Conservation (phyloP, 371 early-diverging fungal genomes). For the Actinomortierella wolfii region DNA sequence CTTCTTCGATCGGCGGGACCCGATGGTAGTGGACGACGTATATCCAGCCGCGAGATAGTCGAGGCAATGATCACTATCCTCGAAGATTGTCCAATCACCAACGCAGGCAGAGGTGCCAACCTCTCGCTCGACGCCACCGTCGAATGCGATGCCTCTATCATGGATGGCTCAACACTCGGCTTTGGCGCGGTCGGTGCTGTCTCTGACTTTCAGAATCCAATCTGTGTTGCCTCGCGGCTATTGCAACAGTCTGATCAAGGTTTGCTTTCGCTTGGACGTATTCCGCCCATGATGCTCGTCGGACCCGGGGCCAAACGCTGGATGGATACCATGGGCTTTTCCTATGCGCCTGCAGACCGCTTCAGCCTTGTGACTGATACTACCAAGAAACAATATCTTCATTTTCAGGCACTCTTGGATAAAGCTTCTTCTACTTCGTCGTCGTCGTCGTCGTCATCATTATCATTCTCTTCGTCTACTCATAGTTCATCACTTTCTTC, state of each 20-base stretch:
- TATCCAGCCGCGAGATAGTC: conserved; percentile 15
- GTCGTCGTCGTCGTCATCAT: too few species aligned
- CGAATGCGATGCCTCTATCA: conserved; percentile 90
- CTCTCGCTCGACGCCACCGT: conserved; percentile 75
- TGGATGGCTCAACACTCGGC: conserved; percentile 64
- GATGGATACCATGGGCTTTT: conserved; percentile 35
- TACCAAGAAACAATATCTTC: too few species aligned
- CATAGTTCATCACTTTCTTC: too few species aligned
- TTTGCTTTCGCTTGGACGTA: conserved; percentile 60
- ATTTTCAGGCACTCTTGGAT: too few species aligned
- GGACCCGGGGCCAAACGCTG: conserved; percentile 64
- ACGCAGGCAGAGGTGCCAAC: conserved; percentile 77
- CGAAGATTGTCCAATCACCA: conserved; percentile 58
- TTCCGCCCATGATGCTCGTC: conserved; percentile 77
- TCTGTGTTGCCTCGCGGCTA: conserved; percentile 58
- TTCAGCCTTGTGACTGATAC: too few species aligned
- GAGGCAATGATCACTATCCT: conserved; percentile 46
- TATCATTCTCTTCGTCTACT: too few species aligned
- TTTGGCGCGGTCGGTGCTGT: conserved; percentile 85
- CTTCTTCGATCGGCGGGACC: conserved; percentile 3
- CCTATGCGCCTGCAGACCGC: neutral
- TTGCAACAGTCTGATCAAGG: conserved; percentile 51
- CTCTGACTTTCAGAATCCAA: conserved; percentile 72
- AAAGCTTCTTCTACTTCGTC: too few species aligned
- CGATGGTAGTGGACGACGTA: conserved; percentile 40